Base-by-base conservation (phyloP, 768 basidiomycete species). In the Suillus americanus region DNA sequence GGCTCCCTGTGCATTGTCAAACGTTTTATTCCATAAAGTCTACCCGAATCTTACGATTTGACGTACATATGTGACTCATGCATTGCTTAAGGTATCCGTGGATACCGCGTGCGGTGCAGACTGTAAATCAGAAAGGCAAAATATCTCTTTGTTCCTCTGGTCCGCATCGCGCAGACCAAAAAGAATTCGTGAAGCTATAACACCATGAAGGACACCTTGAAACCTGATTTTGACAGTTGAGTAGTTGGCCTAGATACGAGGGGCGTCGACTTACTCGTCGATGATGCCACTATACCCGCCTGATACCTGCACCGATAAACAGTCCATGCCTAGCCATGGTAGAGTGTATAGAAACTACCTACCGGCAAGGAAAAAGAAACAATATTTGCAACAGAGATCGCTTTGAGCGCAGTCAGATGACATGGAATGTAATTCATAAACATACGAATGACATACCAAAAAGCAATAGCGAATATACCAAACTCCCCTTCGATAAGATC, bases 181-280 rank as follows among this genome's bases (percentile, higher is more conserved):
- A 5, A 67, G 60, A 33, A 67, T 64, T 20, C 66, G 50, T 3
- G 66, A 67, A 33, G 66, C 66, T 46, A 67, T 56, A 18, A 64
- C 60, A 18, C 66, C 41, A 33, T 67, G 66, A 14, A 67, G 33
- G 28, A 67, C 57, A 14, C 50, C 60, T 63, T 64, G 63, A 40
- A 67, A 61, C 35, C 66, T 64, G 33, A 37, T 43, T n/a, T 13
- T 7, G 23, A 14, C 4, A n/a, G 20, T 25, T 16, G 12, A 60
- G n/a, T 23, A 37, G 57, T 51, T 13, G 46, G 7, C 33, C 8
- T 14, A 16, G 43, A 23, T 35, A 45, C n/a, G 18, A 60, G 25
- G 14, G n/a, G 25, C 43, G 35, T 38, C 10, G 5, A 64, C 63
- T 64, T 59, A 66, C 66, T 60, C 54, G 1, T 60, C 54, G 10